Evolutionary conservation across 352 stramenopile species (phyloP).

Genomic region (Elongisporangium prolatum): DNA sequence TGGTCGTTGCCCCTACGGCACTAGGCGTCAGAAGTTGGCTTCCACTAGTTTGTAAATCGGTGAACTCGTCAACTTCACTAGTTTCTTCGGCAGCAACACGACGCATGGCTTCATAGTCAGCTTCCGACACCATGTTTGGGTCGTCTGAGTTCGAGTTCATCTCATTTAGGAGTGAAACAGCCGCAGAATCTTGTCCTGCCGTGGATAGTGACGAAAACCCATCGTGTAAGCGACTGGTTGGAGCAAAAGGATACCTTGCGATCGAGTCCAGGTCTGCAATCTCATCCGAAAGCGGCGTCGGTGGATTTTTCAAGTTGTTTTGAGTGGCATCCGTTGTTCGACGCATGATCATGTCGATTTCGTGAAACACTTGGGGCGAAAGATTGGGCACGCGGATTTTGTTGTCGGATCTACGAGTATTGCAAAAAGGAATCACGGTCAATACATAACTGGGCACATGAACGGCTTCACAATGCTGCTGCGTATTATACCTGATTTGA

Average conservation of each 20-base stretch:
- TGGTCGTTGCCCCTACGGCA: background rate
- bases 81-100: background rate
- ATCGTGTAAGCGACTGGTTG: constrained; percentile 3
- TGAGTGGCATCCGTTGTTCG: constrained; percentile 24
- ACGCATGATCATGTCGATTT: constrained; percentile 37
- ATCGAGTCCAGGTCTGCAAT: constrained; percentile 1
- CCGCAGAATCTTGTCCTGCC: background rate
- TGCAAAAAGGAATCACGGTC: background rate
- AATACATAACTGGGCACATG: background rate
- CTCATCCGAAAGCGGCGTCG: background rate
- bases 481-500: constrained; percentile 23
- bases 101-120: background rate
- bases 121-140: background rate
- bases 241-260: constrained; percentile 5
- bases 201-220: too few relatives aligned
- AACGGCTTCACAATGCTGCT: background rate
- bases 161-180: background rate
- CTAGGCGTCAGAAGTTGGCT: background rate
- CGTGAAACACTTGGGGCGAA: constrained; percentile 29
- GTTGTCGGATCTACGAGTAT: constrained; percentile 13
- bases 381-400: constrained; percentile 41
- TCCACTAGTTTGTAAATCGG: background rate
- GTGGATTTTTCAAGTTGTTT: constrained; percentile 10
- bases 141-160: background rate
- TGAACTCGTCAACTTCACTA: background rate